phyloP scores from a whole-genome alignment of 1,284 basidiomycete species.

The Malassezia yamatoensis region DNA sequence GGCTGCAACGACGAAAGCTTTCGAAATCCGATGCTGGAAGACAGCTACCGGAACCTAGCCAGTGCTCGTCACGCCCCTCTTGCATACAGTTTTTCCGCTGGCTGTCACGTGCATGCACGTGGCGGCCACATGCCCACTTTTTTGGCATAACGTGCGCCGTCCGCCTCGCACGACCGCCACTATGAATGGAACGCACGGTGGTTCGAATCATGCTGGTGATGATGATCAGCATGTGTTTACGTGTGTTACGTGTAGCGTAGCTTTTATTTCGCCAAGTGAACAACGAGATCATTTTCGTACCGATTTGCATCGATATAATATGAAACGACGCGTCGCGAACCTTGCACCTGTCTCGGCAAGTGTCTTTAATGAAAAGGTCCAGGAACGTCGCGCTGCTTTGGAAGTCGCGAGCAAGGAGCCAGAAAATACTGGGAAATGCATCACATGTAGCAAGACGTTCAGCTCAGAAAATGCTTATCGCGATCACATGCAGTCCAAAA shows the following conservation, averaged over 20 bases:
- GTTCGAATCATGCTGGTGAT: neutral
- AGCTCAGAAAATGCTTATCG: constrained; percentile 78
- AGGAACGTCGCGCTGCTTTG: constrained; percentile 42
- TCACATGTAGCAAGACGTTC: constrained; percentile 65
- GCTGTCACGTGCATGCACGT: constrained; percentile 9
- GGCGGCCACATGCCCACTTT: neutral
- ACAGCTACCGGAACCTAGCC: neutral
- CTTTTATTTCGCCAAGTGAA: constrained; percentile 70
- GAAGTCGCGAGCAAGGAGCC: neutral
- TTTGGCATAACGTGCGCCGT: neutral
- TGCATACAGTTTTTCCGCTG: constrained; percentile 12
- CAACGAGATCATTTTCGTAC: constrained; percentile 86
- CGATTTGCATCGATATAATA: constrained; percentile 95
- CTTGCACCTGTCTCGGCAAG: constrained; percentile 72
- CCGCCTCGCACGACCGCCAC: neutral
- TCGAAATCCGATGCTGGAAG: constrained; percentile 9
- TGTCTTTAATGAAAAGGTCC: constrained; percentile 82
- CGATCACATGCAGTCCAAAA: constrained; percentile 78
- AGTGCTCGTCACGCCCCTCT: neutral
- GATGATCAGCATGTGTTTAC: constrained; percentile 51
- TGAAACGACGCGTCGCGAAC: constrained; percentile 86
- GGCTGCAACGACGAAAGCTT: constrained; percentile 15
- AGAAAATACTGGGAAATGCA: constrained; percentile 1
- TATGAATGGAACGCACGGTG: constrained; percentile 2
- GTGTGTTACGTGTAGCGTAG: constrained; percentile 84